phyloP scores from a whole-genome alignment of 441 rosid genomes.

The Gossypium trilobum region DNA sequence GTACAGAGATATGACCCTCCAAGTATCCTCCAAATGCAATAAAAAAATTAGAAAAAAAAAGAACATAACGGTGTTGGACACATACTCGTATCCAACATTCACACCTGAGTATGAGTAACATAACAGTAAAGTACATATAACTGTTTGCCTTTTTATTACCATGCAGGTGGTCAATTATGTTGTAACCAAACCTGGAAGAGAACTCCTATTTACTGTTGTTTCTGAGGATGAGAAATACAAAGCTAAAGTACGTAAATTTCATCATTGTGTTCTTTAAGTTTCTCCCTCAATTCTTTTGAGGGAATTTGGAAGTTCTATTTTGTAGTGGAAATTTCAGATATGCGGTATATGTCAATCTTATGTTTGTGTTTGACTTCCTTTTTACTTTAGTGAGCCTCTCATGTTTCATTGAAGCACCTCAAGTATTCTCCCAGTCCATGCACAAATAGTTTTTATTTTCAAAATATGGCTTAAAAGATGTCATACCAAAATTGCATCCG shows the following conservation, averaged over 20 bases:
- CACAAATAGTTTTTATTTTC: background rate
- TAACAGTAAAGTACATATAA: background rate
- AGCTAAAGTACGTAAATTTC: conserved; percentile 43
- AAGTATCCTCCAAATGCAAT: no score
- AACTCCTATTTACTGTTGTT: conserved; percentile 80
- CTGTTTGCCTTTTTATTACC: background rate
- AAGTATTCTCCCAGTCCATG: background rate
- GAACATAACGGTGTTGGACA: no score
- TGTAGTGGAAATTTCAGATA: background rate
- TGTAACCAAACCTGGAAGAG: conserved; percentile 86
- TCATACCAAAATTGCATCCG: background rate
- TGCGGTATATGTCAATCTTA: background rate
- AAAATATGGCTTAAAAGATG: background rate
- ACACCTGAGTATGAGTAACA: background rate
- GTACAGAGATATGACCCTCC: no score
- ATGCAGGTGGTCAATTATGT: conserved; percentile 77
- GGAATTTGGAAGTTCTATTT: background rate
- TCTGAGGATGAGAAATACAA: conserved; percentile 83
- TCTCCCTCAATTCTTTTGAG: background rate
- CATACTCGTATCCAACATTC: background rate
- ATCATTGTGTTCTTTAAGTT: background rate
- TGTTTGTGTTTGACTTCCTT: conserved; percentile 13
- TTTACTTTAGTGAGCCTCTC: background rate
- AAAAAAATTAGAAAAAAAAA: no score
- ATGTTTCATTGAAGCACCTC: background rate